These are phyloP conservation scores for Tricharina praecox DNA, from an alignment of 495 filamentous ascomycete species.

Conservation along the genomic window DNA sequence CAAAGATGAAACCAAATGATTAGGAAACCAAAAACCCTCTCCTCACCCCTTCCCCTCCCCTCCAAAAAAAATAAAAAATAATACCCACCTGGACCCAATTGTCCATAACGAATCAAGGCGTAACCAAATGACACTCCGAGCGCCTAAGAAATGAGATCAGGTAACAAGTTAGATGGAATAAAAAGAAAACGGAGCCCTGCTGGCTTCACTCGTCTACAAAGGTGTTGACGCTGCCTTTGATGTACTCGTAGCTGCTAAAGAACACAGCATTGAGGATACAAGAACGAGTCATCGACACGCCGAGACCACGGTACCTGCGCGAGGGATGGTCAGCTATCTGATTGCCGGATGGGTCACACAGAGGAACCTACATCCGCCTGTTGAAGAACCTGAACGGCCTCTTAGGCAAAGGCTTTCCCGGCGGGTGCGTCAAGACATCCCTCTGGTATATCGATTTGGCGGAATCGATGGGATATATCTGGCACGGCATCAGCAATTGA, in stretches of 20 bases:
- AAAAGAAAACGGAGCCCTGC: neutral
- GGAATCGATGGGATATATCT: conserved; percentile 63
- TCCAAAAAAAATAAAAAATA: too few relatives aligned
- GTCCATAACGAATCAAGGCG: too few relatives aligned
- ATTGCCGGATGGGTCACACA: too few relatives aligned
- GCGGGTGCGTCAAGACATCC: conserved; percentile 53
- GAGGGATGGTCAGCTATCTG: too few relatives aligned
- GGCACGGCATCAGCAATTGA: neutral
- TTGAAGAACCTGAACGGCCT: conserved; percentile 49
- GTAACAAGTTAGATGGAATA: neutral
- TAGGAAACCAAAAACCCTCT: neutral
- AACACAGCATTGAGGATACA: conserved; percentile 60
- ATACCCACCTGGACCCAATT: too few relatives aligned
- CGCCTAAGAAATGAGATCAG: neutral
- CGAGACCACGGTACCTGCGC: conserved; percentile 40
- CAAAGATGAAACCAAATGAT: too few relatives aligned
- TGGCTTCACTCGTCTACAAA: conserved; percentile 9
- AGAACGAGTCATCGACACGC: conserved; percentile 62
- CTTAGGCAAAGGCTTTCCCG: conserved; percentile 44
- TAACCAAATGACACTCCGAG: too few relatives aligned
- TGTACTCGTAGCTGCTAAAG: conserved; percentile 59
- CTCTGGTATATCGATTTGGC: conserved; percentile 72
- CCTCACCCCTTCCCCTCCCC: too few relatives aligned
- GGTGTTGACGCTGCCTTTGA: conserved; percentile 33
- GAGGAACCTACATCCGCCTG: conserved; percentile 49